A percentile compares a stretch with the other conserved stretches of the same genome.
Evolutionary conservation across 768 basidiomycete species (phyloP).

Genomic region (Trametes cingulata): DNA sequence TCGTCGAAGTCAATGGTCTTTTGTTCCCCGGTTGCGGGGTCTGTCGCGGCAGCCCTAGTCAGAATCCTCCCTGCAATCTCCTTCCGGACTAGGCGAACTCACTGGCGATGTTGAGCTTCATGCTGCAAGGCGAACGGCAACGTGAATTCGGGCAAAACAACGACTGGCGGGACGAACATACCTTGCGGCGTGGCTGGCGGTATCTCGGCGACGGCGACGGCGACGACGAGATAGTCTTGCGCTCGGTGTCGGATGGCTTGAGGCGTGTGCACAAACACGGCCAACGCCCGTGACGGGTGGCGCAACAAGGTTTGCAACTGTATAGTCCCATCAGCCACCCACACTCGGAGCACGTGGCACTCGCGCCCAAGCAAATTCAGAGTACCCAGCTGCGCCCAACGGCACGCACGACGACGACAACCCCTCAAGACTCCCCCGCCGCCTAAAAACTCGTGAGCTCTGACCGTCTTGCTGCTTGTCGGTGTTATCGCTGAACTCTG

Average conservation of each 20-base stretch:
- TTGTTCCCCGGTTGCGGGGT: constrained; percentile 97
- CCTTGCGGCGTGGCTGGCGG: constrained; percentile 40
- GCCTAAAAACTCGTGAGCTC: constrained; percentile 39
- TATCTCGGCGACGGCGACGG: constrained; percentile 40
- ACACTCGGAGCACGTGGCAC: constrained; percentile 34
- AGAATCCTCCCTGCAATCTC: neutral
- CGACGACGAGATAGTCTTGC: constrained; percentile 37
- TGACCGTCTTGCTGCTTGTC: constrained; percentile 9
- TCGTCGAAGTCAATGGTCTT: constrained; percentile 95
- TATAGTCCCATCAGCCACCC: constrained; percentile 53
- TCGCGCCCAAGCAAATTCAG: constrained; percentile 18
- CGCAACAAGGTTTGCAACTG: constrained; percentile 60
- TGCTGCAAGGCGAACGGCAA: constrained; percentile 42
- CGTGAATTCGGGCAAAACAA: constrained; percentile 25
- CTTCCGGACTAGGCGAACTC: constrained; percentile 37
- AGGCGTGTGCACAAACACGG: constrained; percentile 29
- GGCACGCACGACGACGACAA: constrained; percentile 34
- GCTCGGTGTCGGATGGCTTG: constrained; percentile 34
- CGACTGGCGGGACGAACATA: constrained; percentile 32
- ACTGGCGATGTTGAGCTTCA: constrained; percentile 99
- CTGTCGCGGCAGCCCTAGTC: constrained; percentile 37
- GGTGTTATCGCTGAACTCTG: constrained; percentile 12
- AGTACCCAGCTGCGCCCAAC: constrained; percentile 29
- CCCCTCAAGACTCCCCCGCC: constrained; percentile 46
- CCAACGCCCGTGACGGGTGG: constrained; percentile 33